phyloP scores from a whole-genome alignment of 768 basidiomycete genomes.

The Lentinula sp. region DNA sequence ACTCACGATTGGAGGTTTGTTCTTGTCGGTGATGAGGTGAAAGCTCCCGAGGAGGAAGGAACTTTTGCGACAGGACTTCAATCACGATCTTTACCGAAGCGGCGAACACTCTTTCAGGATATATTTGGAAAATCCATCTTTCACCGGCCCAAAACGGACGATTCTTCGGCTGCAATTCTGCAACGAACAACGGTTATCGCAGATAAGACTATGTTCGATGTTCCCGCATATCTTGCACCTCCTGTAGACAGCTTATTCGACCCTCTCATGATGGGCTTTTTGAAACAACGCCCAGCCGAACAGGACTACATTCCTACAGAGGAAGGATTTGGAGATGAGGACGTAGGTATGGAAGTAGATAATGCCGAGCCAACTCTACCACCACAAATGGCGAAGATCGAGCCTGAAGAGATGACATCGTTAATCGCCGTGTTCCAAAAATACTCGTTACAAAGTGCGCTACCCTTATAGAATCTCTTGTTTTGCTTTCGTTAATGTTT shows the following conservation, averaged over 20 bases:
- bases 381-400: constrained; percentile 31
- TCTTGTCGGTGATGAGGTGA: constrained; percentile 57
- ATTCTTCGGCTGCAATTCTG: constrained; percentile 7
- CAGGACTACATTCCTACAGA: constrained; percentile 5
- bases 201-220: constrained; percentile 48
- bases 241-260: constrained; percentile 70
- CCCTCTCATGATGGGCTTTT: constrained; percentile 33
- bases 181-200: constrained; percentile 26
- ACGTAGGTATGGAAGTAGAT: constrained; percentile 40
- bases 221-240: constrained; percentile 73
- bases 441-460: constrained; percentile 26
- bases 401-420: constrained; percentile 46
- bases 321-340: constrained; percentile 23
- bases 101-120: constrained; percentile 76
- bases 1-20: constrained; percentile 61
- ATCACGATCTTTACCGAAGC: constrained; percentile 20
- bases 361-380: constrained; percentile 15
- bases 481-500: constrained; percentile 24
- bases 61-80: constrained; percentile 31
- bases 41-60: constrained; percentile 34
- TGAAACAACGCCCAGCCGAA: constrained; percentile 20
- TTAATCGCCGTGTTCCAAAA: constrained; percentile 62
- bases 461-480: neutral
- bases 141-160: constrained; percentile 11
- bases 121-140: constrained; percentile 84